Evolutionary conservation across 805 yeast species (phyloP), one percentile per base, ranked within the genome.

Genomic region (Pichia ethanolica): DNA sequence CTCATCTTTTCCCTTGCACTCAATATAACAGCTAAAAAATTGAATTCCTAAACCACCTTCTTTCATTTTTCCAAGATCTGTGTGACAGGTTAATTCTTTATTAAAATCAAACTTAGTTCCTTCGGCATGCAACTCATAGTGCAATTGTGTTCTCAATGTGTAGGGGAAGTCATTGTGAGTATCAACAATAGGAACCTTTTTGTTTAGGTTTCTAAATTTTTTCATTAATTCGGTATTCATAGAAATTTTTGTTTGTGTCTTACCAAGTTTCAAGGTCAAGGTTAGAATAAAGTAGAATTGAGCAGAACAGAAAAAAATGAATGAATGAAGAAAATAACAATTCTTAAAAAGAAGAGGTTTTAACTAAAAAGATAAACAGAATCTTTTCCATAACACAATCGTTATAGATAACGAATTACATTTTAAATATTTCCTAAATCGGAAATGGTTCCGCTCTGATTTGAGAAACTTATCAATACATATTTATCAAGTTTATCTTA

Each of bases 91-190:
- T 13, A 75, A 53, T n/a, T 64, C 55, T 10, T 67, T 58, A 49
- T 71, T 69, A 54, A 75, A 72, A 46, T 70, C 66, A 39, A 52
- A 52, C 4, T 45, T 49, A 4, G 46, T 42, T 3, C 46, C 42
- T 5, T 50, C 37, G 27, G 25, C 38, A 47, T 34, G 36, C 10
- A 76, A 70, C 42, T 60, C 63, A 27, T 60, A 44, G 51, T 73
- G 75, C 7, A 74, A 63, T 50, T 75, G 78, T 30, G 62, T 62
- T 49, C 81, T 61, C 43, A 75, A 51, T 12, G 69, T 57, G 51
- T 73, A 77, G 5, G 81, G 79, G 52, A 77, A 71, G 55, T 77
- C 81, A 51, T 77, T 77, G 55, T 77, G 82, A 1, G 78, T 71
- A 54, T 77, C 82, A 3, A 72, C 67, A 4, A 77, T 62, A 1